Percentiles rank a stretch among this genome's conserved stretches.
phyloP scores from a whole-genome alignment of 192 early-diverging fungal genomes.

The Spizellomyces punctatus region DNA sequence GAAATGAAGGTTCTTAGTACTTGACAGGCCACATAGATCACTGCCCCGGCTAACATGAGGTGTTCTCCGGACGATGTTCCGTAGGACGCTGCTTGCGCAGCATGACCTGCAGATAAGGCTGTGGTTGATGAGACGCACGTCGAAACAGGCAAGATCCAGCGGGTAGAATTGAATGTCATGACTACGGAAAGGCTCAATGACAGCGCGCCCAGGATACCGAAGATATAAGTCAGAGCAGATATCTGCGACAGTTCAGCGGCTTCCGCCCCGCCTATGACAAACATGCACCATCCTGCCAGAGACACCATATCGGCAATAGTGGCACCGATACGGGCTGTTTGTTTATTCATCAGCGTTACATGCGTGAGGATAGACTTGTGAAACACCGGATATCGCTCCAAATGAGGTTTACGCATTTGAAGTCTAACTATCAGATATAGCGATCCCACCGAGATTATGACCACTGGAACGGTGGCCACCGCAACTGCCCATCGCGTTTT shows the following conservation, averaged over 20 bases:
- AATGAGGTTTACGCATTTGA: too few species aligned
- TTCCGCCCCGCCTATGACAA: slow-evolving; percentile 8
- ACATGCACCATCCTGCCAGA: slow-evolving; percentile 7
- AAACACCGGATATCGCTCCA: too few species aligned
- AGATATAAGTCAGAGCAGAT: neutral
- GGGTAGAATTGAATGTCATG: neutral
- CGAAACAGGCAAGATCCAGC: too few species aligned
- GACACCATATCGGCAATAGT: neutral
- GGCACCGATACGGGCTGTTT: neutral
- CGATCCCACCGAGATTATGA: neutral
- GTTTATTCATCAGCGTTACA: neutral
- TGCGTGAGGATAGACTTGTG: neutral
- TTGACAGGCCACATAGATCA: neutral
- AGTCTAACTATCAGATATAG: slow-evolving; percentile 6
- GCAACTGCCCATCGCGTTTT: slow-evolving; percentile 10
- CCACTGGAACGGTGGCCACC: slow-evolving; percentile 6
- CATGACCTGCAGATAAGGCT: too few species aligned
- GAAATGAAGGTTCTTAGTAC: too few species aligned
- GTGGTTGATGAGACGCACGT: too few species aligned
- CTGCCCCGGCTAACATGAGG: slow-evolving; percentile 4
- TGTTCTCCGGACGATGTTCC: too few species aligned
- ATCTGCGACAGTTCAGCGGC: neutral
- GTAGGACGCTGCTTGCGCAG: too few species aligned
- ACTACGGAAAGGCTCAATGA: neutral
- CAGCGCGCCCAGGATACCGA: neutral